These are phyloP conservation scores for Blastocystis sp. DNA, from an alignment of 352 stramenopile genomes.

Conservation along the genomic window DNA sequence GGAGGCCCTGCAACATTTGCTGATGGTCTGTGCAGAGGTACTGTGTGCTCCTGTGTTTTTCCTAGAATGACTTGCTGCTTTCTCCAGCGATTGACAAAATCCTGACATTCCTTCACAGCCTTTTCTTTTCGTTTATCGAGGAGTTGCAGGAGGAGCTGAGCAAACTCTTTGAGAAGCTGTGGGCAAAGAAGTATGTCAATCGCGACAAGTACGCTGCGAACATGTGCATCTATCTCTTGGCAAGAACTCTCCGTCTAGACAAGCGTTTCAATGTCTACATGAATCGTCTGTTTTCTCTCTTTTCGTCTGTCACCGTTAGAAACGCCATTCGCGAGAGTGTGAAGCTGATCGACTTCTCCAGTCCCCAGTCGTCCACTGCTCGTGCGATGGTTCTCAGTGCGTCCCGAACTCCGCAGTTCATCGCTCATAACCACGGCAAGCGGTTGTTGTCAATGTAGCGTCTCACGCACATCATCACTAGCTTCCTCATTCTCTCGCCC, in stretches of 20 bases:
- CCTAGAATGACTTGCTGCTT: constrained; percentile 12
- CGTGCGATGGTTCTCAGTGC: not conserved
- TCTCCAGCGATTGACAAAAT: not conserved
- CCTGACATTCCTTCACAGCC: not conserved
- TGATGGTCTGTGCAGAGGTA: not conserved
- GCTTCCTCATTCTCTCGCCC: not conserved
- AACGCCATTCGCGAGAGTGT: constrained; percentile 48
- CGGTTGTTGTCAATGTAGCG: not conserved
- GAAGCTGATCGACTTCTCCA: constrained; percentile 32
- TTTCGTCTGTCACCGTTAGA: not conserved
- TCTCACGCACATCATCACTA: not conserved
- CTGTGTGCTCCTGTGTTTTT: not conserved
- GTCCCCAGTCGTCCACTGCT: not conserved
- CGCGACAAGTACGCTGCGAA: not conserved
- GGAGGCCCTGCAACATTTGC: not conserved
- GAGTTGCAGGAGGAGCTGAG: not conserved
- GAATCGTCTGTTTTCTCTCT: not conserved
- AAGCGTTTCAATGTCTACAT: not conserved
- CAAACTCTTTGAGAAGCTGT: constrained; percentile 33
- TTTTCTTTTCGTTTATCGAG: constrained; percentile 37
- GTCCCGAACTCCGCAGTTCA: not conserved
- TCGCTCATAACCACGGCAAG: constrained; percentile 11
- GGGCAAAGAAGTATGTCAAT: not conserved
- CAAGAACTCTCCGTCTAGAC: not conserved
- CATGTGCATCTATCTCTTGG: constrained; percentile 25